Percentiles rank a stretch among this genome's conserved stretches.
phyloP scores from a whole-genome alignment of 2,329 filamentous ascomycete species.

The Neodidymelliopsis sp. region DNA sequence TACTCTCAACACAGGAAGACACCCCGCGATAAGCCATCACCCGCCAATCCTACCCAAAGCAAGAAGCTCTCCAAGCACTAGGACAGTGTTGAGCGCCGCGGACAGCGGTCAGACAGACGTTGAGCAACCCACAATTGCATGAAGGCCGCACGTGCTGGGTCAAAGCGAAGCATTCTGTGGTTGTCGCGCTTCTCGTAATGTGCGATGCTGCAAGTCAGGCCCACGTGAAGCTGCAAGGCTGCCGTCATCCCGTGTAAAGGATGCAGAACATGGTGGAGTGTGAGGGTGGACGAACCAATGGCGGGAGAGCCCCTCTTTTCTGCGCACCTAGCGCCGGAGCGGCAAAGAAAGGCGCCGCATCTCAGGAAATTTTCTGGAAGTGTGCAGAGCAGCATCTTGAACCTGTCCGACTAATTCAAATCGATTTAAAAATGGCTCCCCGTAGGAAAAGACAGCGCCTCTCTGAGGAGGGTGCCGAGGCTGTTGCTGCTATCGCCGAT shows the following conservation, averaged over 20 bases:
- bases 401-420: neutral
- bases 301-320: constrained; percentile 15
- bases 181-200: constrained; percentile 6
- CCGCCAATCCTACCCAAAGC: constrained; percentile 14
- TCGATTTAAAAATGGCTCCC: constrained; percentile 44
- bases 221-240: constrained; percentile 16
- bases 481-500: constrained; percentile 38
- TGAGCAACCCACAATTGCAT: constrained; percentile 17
- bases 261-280: constrained; percentile 7
- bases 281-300: constrained; percentile 3
- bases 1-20: constrained; percentile 16
- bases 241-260: constrained; percentile 18
- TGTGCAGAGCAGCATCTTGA: neutral
- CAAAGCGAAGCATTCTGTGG: constrained; percentile 5
- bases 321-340: constrained; percentile 8
- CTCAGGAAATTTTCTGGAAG: neutral
- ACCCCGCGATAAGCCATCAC: constrained; percentile 18
- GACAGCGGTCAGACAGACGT: constrained; percentile 11
- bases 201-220: constrained; percentile 12
- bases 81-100: constrained; percentile 9
- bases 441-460: constrained; percentile 52
- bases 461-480: constrained; percentile 48
- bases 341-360: constrained; percentile 7
- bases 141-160: constrained; percentile 11
- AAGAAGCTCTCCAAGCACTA: constrained; percentile 12